These are phyloP conservation scores for Acanthamoeba royreba DNA, from an alignment of 208 protist genomes.

Conservation along the genomic window DNA sequence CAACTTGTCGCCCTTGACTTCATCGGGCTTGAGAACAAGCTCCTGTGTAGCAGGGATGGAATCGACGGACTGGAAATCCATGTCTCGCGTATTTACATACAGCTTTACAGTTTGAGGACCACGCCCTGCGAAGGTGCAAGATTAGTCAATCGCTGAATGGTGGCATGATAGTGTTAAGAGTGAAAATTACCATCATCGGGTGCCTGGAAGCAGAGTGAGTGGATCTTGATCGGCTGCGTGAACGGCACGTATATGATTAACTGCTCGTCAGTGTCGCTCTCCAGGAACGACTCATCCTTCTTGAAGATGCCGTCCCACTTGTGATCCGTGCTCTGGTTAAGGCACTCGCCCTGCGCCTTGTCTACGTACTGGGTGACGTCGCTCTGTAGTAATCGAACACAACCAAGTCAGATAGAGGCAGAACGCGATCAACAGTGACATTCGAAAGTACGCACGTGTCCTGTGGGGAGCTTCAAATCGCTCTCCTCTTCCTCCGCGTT, in stretches of 20 bases:
- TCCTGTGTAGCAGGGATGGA: constrained; percentile 28
- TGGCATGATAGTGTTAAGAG: too few relatives aligned
- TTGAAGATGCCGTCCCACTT: constrained; percentile 38
- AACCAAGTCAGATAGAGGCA: background rate
- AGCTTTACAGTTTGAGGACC: constrained; percentile 49
- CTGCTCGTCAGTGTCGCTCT: constrained; percentile 66
- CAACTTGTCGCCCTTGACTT: constrained; percentile 45
- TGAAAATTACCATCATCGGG: constrained; percentile 37
- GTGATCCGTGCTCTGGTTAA: constrained; percentile 51
- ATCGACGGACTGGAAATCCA: constrained; percentile 47
- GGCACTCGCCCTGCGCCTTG: constrained; percentile 47
- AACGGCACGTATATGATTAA: constrained; percentile 62
- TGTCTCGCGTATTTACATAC: constrained; percentile 44
- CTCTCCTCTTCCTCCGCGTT: background rate
- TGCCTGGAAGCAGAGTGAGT: constrained; percentile 54
- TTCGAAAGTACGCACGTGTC: background rate
- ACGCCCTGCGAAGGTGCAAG: background rate
- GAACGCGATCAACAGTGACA: background rate
- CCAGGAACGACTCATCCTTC: constrained; percentile 49
- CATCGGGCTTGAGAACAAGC: constrained; percentile 45
- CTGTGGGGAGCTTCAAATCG: background rate
- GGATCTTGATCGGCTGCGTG: constrained; percentile 65
- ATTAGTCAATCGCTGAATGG: background rate
- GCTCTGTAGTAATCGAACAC: background rate
- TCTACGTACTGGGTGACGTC: constrained; percentile 50